Evolutionary conservation across 2,329 filamentous ascomycete genomes (phyloP), one percentile per base, ranked within the genome.

Genomic region (Aspergillus caelatus): DNA sequence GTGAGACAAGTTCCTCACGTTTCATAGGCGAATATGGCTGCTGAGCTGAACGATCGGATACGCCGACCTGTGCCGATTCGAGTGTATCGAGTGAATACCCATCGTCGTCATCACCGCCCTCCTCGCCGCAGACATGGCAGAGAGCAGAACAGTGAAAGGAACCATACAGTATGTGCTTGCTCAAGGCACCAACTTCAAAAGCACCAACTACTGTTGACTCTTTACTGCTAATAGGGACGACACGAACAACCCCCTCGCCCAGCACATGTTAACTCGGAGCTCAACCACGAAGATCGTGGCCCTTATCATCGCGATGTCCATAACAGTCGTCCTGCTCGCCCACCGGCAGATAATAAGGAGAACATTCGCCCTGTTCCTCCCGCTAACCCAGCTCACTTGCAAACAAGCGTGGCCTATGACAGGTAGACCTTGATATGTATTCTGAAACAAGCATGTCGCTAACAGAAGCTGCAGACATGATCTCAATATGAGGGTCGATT

Each of bases 251-350:
- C n/a, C 4, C 9, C 28, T 19, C 48, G 48, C 28, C 48, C 28
- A 14, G 48, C 10, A 52, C 28, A 30, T n/a, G 28, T 21, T n/a
- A 32, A n/a, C 28, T 19, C 9, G 4, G 39, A 53, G 63, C 61
- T 64, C 62, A 65, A 32, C 48, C 16, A 32, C n/a, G 48, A n/a
- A n/a, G 28, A 32, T n/a, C 26, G n/a, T 48, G 12, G 28, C 28
- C 28, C 16, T 30, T n/a, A 55, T 11, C 52, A 26, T 9, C 52
- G 21, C 23, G 14, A 39, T 55, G 5, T 23, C 32, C 21, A 19
- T 10, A 11, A 5, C 26, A 26, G 9, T 23, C n/a, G 7, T 12
- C 28, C 32, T 55, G n/a, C 11, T 8, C 21, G 2, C 19, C 52
- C 52, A 10, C 11, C 34, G 26, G 34, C 32, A 6, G 21, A 12